Evolutionary conservation across 2,329 filamentous ascomycete genomes (phyloP).

Genomic region (Sporothrix protearum): DNA sequence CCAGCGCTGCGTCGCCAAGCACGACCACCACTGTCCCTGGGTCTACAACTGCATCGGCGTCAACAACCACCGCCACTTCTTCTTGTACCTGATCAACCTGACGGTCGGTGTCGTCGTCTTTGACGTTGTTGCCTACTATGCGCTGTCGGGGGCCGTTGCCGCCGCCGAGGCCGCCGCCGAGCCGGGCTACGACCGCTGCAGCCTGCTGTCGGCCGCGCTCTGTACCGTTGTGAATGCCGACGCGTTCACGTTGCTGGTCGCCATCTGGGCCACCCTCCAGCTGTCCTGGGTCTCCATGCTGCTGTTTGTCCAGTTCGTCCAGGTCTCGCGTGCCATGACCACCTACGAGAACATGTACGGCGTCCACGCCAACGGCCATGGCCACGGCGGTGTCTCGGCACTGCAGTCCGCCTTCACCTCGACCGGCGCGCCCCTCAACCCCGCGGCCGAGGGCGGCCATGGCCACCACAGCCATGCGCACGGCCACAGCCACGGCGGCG

Average conservation of each 20-base stretch:
- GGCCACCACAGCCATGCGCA: slow-evolving; percentile 41
- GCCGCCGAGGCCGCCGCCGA: slow-evolving; percentile 39
- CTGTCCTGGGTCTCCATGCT: slow-evolving; percentile 98
- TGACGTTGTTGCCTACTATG: slow-evolving; percentile 68
- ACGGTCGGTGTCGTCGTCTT: slow-evolving; percentile 71
- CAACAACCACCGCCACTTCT: slow-evolving; percentile 95
- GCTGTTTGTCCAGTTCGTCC: slow-evolving; percentile 85
- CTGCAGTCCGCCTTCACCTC: slow-evolving; percentile 74
- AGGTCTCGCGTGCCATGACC: slow-evolving; percentile 87
- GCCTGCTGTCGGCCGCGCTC: slow-evolving; percentile 67
- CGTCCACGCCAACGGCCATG: slow-evolving; percentile 53
- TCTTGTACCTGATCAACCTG: slow-evolving; percentile 78
- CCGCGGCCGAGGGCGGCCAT: slow-evolving; percentile 49
- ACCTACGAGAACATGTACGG: slow-evolving; percentile 96
- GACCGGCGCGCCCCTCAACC: slow-evolving; percentile 67
- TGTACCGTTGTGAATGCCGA: slow-evolving; percentile 78
- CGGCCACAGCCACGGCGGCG: slow-evolving; percentile 41
- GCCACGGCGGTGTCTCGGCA: slow-evolving; percentile 40
- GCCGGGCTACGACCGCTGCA: slow-evolving; percentile 53
- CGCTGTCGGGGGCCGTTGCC: slow-evolving; percentile 59
- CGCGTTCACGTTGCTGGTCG: slow-evolving; percentile 75
- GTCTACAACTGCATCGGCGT: slow-evolving; percentile 93
- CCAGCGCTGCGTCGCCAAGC: slow-evolving; percentile 87
- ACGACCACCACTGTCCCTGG: slow-evolving; percentile 98
- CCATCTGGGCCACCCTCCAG: slow-evolving; percentile 77